Base-by-base conservation (phyloP, 805 yeast genomes). In the Ogataea paraovalis region DNA sequence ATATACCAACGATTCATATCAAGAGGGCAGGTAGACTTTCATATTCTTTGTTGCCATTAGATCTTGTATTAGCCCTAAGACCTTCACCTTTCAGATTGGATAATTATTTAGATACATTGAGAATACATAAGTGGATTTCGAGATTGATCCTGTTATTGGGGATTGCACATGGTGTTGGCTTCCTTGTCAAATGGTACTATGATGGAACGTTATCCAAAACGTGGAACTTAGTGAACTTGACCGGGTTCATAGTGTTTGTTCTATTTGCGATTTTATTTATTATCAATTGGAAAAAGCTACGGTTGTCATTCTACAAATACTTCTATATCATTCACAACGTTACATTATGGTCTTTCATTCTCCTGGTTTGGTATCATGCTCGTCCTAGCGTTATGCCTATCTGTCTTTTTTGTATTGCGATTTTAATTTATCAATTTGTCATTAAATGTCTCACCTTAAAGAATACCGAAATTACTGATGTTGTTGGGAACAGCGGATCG, bases 101-200 rank as follows among this genome's bases (percentile, higher is more conserved):
- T 57, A 75, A 63, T 44, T 86, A 86, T 56, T 61, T 83, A 49
- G 79, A 77, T 44, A 65, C 78, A 13, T 57, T 86, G 12, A 70
- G 70, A 18, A 55, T 85, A 8, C 95, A 86, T 60, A 84, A 83
- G 56, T 85, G 92, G 91, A 53, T 83, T 1, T 82, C 90, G 3
- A 68, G 92, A 49, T 34, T 81, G 2, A 74, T 83, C 20, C 59
- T 81, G 1, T 50, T 71, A 0, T 59, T 75, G 28, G 73, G 75
- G 0, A 39, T 73, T 0, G 42, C 74, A 3, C 95, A 86, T 57
- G 69, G 80, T 0, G 41, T 78, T 14, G 82, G 81, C 1, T 86
- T 70, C 57, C 30, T 76, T 3, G 58, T 66, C 9, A 69, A 71
- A 48, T 85, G 85, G 88, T 40, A 50, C 8, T 40, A 58, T 2